Percentiles rank a stretch among this genome's conserved stretches.
phyloP scores from a whole-genome alignment of 2,329 filamentous ascomycete species.

The Calonectria crousiana region DNA sequence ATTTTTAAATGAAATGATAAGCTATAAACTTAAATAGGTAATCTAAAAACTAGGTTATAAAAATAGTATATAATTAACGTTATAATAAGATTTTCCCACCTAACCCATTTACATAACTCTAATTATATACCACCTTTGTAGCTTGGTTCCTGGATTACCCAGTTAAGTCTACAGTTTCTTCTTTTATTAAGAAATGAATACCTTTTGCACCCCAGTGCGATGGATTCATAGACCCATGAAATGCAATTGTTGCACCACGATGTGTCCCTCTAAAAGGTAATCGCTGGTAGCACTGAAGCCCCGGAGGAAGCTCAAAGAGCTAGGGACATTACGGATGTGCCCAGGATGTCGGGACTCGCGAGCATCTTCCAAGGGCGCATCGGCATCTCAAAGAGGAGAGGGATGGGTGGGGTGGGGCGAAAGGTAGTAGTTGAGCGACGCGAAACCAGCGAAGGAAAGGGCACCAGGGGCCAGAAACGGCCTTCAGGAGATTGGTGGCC shows the following conservation, averaged over 20 bases:
- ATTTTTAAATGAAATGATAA: too few relatives aligned
- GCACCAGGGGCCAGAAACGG: neutral
- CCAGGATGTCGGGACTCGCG: neutral
- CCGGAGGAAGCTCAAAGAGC: neutral
- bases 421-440: slow-evolving; percentile 67
- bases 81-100: too few relatives aligned
- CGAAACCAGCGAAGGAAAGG: slow-evolving; percentile 21
- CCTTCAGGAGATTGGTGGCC: neutral
- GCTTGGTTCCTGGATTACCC: too few relatives aligned
- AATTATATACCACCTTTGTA: too few relatives aligned
- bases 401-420: slow-evolving; percentile 58
- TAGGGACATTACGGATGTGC: neutral
- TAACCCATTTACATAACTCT: too few relatives aligned
- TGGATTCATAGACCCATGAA: slow-evolving; percentile 1
- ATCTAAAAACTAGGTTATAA: too few relatives aligned
- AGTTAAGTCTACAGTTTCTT: too few relatives aligned
- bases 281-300: neutral
- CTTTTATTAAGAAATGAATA: too few relatives aligned
- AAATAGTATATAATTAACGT: too few relatives aligned
- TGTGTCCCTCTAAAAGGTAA: slow-evolving; percentile 2
- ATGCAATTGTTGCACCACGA: slow-evolving; percentile 9
- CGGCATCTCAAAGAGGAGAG: neutral
- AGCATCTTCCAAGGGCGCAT: neutral
- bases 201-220: neutral
- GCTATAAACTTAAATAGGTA: too few relatives aligned